Evolutionary conservation across 768 basidiomycete species (phyloP), one percentile per base, ranked within the genome.

Genomic region (Leccinum variicolor): DNA sequence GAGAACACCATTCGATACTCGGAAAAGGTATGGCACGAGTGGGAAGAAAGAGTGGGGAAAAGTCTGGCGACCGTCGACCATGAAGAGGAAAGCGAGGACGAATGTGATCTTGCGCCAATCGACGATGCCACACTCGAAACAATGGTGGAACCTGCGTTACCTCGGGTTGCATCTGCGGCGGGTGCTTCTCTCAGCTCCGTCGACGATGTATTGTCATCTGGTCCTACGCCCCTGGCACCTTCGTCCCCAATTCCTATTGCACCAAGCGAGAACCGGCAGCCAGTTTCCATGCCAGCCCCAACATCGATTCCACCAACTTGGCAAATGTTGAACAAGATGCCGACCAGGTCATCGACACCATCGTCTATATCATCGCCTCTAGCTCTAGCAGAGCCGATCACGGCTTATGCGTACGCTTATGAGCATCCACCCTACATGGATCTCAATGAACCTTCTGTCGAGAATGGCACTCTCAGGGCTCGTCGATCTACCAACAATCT

Each of bases 1-100:
- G 92, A 96, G 74, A 97, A 96, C 68, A 98, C 94, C 19, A 94
- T 99, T 64, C 81, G 92, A 54, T 98, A 98, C 73, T 87, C 94
- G 41, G 97, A 98, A 77, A 96, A 95, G 76, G 91, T 97, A 29
- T 87, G 96, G 77, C 89, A 89, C 65, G 97, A 98, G 74, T 98
- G 96, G 95, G 90, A 98, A 73, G 89, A 91, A 66, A 86, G 84
- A 64, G 88, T 97, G 14, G 88, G 85, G 59, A 81, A 84, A 64
- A 81, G 79, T 43, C 73, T 95, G 33, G 81, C 81, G 4, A 75
- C 76, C 33, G 74, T 78, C 26, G 82, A 85, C 17, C 83, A 83
- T 17, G 84, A 82, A 8, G 84, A 84, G 45, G 82, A 76, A 45
- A 76, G 69, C 46, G 71, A 75, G 43, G 81, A 78, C 50, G 75